Base-by-base conservation (phyloP, 2,329 filamentous ascomycete genomes). In the Paecilomyces sp. region DNA sequence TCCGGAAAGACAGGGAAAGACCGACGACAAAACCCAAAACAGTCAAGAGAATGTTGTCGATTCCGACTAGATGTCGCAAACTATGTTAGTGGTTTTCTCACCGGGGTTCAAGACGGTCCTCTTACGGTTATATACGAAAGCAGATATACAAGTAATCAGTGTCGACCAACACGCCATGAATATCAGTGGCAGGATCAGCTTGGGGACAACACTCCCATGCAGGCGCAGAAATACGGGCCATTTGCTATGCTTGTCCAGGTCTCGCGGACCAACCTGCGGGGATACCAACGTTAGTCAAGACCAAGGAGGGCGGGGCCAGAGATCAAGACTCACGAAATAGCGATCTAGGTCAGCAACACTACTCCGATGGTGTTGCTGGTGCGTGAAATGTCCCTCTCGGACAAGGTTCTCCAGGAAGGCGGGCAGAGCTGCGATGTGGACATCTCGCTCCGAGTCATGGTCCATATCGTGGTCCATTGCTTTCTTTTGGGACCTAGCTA, bases 21-120 rank as follows among this genome's bases (percentile, higher is more conserved):
- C 87, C 87, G 71, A 92, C 88, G 61, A 92, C 87, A 77, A 92
- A 92, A 87, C 89, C 89, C 53, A 89, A 83, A 57, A 92, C 85
- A 1, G 89, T 92, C 57, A 92, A 80, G 22, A 92, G 79, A 33
- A 91, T 81, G n/a, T 81, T 85, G 69, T 83, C 81, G 63, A 92
- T 85, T 54, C 81, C 82, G 18, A 87, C 71, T 72, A 34, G 15
- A 55, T 54, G 33, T 55, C 57, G 11, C 61, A 58, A 47, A 8
- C 53, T 25, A 24, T 13, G 57, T 52, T 56, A 62, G 18, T 59
- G 58, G 57, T 59, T 55, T 24, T 33, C 3, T 7, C 55, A 41
- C 51, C 56, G 0, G 15, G 57, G 28, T 34, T 15, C 22, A 24
- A 11, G 47, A 15, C 1, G 2, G 15, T 25, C 5, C 2, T 71